phyloP scores from a whole-genome alignment of 768 basidiomycete genomes.

The Neoboletus brunneissimus region DNA sequence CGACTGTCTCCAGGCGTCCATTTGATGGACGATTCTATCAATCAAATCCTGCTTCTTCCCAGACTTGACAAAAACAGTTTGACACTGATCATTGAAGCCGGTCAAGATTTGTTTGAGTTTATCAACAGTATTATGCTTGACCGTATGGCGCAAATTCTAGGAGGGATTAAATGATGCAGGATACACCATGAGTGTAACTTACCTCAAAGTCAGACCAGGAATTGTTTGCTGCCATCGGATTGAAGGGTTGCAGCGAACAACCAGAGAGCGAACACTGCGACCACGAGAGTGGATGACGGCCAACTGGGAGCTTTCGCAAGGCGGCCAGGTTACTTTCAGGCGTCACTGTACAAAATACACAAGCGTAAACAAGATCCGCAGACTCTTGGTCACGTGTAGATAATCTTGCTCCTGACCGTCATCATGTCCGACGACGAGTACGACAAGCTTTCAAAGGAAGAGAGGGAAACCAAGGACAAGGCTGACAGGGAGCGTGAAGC shows the following conservation, averaged over 20 bases:
- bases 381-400: conserved; percentile 26
- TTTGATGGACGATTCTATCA: conserved; percentile 59
- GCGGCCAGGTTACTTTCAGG: conserved; percentile 16
- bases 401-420: conserved; percentile 24
- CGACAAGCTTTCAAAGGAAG: conserved; percentile 73
- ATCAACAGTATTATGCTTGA: conserved; percentile 81
- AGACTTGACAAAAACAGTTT: conserved; percentile 62
- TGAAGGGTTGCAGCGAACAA: conserved; percentile 3
- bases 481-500: conserved; percentile 65
- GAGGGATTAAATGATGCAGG: conserved; percentile 20
- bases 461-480: conserved; percentile 72
- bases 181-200: conserved; percentile 21
- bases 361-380: conserved; percentile 30
- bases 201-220: conserved; percentile 78
- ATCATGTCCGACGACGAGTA: conserved; percentile 51
- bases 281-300: conserved; percentile 7
- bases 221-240: conserved; percentile 58
- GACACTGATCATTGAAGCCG: conserved; percentile 78
- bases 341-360: conserved; percentile 29
- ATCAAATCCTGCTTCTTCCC: conserved; percentile 89
- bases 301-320: conserved; percentile 10
- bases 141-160: conserved; percentile 65
- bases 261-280: conserved; percentile 6
- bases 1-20: conserved; percentile 59
- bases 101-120: conserved; percentile 78